Percentiles rank a stretch among this genome's conserved stretches.
Evolutionary conservation across 495 filamentous ascomycete genomes (phyloP).

Genomic region (Lineolata rhizophorae): DNA sequence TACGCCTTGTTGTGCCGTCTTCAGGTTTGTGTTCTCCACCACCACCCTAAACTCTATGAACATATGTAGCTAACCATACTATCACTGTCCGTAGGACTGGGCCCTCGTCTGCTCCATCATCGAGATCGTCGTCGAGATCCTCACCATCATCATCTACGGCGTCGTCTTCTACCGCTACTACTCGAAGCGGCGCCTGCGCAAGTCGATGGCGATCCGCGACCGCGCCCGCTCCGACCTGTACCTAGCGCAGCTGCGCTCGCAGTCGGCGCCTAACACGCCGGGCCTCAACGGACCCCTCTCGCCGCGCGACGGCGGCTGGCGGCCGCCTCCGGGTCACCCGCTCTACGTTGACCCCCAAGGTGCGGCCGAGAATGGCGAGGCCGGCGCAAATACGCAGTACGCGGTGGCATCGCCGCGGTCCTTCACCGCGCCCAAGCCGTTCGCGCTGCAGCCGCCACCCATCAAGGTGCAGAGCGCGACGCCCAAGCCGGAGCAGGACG

Average conservation of each 20-base stretch:
- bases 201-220: slow-evolving; percentile 91
- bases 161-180: slow-evolving; percentile 92
- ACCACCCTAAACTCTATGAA: not conserved
- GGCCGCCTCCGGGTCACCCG: slow-evolving; percentile 14
- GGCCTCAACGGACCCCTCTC: slow-evolving; percentile 37
- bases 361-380: slow-evolving; percentile 32
- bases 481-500: slow-evolving; percentile 37
- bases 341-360: slow-evolving; percentile 24
- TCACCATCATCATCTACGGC: slow-evolving; percentile 81
- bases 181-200: slow-evolving; percentile 80
- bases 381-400: slow-evolving; percentile 19
- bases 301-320: slow-evolving; percentile 19
- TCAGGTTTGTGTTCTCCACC: slow-evolving; percentile 34
- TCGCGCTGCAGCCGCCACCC: slow-evolving; percentile 70
- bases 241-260: slow-evolving; percentile 76
- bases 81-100: no score
- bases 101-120: slow-evolving; percentile 89
- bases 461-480: slow-evolving; percentile 54
- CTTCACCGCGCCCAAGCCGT: slow-evolving; percentile 32
- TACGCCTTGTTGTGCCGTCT: slow-evolving; percentile 90
- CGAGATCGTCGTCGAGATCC: slow-evolving; percentile 78
- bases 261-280: slow-evolving; percentile 88
- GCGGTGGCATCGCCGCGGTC: slow-evolving; percentile 26
- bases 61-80: slow-evolving; percentile 11
- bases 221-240: slow-evolving; percentile 83